A percentile compares a stretch with the other conserved stretches of the same genome.
Conservation (phyloP, 768 basidiomycete genomes). For the Leccinum incarnatum region DNA sequence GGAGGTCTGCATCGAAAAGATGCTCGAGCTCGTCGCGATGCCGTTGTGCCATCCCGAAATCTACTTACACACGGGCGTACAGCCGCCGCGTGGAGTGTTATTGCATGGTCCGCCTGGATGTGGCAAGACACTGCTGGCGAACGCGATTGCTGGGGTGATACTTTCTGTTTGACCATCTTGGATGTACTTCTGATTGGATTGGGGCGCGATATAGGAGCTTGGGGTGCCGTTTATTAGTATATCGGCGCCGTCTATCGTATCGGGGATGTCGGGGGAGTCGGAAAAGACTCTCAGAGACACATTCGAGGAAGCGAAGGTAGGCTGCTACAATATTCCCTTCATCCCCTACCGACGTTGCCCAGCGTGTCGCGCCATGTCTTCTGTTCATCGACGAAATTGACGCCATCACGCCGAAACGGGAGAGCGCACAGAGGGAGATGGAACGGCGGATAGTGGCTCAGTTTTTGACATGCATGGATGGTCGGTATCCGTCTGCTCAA, state of each 20-base stretch:
- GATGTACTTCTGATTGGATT: background rate
- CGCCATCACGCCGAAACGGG: conserved; percentile 95
- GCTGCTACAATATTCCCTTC: conserved; percentile 2
- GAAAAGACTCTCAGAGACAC: conserved; percentile 95
- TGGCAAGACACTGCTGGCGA: conserved; percentile 92
- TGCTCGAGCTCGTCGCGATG: conserved; percentile 96
- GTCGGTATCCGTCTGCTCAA: conserved; percentile 42
- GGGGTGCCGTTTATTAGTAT: conserved; percentile 91
- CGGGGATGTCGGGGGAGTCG: conserved; percentile 98
- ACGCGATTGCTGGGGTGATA: conserved; percentile 92
- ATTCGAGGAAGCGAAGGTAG: conserved; percentile 94
- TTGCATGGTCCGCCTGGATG: conserved; percentile 96
- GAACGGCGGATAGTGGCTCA: conserved; percentile 97
- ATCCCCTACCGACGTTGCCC: background rate
- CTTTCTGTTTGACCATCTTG: background rate
- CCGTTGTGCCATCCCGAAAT: conserved; percentile 94
- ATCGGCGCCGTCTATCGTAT: conserved; percentile 94
- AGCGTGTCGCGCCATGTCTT: conserved; percentile 90
- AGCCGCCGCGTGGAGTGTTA: conserved; percentile 88
- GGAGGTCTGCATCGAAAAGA: conserved; percentile 81
- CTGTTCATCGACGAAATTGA: conserved; percentile 98
- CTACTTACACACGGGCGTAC: conserved; percentile 89
- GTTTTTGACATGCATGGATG: conserved; percentile 98
- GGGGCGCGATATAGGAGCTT: conserved; percentile 60
- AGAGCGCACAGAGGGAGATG: conserved; percentile 98